Evolutionary conservation across 148 eudicot species (phyloP).

Genomic region (Vaccinium macrocarpon): DNA sequence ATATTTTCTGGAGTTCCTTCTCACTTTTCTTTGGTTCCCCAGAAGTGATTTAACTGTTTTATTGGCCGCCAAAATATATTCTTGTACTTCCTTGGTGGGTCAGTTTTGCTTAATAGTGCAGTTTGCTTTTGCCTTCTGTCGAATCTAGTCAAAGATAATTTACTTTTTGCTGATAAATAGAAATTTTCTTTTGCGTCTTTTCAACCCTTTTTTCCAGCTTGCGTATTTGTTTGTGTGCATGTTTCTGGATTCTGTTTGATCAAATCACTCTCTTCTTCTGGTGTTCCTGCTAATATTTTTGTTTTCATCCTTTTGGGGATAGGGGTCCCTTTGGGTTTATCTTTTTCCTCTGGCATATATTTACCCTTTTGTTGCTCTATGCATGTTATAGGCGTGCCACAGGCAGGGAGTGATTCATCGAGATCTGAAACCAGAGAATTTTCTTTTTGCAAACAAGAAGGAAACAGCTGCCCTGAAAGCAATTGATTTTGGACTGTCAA

Average conservation of each 20-base stretch:
- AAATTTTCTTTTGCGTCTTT: neutral
- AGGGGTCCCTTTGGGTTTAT: neutral
- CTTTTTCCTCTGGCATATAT: neutral
- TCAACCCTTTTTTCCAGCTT: neutral
- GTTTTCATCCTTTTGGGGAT: neutral
- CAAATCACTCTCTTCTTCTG: neutral
- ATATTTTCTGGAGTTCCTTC: neutral
- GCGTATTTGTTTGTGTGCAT: neutral
- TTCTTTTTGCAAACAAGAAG: slow-evolving; percentile 52
- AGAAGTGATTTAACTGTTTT: slow-evolving; percentile 1
- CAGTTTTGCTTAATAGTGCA: neutral
- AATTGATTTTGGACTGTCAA: slow-evolving; percentile 48
- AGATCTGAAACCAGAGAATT: slow-evolving; percentile 53
- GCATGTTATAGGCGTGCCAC: slow-evolving; percentile 37
- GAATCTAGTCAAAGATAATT: neutral
- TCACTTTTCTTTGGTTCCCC: slow-evolving; percentile 2
- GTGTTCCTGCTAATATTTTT: neutral
- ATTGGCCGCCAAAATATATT: neutral
- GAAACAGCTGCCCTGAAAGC: slow-evolving; percentile 53
- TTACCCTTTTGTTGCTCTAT: neutral
- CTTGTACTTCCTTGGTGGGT: neutral
- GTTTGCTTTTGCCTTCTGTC: neutral
- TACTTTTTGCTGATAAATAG: neutral
- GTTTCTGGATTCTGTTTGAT: neutral
- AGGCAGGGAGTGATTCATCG: slow-evolving; percentile 53